Evolutionary conservation across 495 filamentous ascomycete genomes (phyloP).

Genomic region (Hamigera avellanea): DNA sequence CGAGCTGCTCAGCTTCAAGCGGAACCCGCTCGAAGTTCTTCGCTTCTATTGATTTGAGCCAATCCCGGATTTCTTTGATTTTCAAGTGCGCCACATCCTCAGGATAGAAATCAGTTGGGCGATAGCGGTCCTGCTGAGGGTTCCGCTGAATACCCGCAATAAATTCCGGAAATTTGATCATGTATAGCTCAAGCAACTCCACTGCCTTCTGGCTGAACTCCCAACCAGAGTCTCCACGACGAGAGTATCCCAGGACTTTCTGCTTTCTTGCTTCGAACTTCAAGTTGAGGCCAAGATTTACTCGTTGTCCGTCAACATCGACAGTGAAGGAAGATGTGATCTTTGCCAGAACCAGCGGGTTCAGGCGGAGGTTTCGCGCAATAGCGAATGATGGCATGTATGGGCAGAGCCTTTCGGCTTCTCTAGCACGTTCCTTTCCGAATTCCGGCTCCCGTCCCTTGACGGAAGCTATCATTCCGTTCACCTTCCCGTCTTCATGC

Average conservation of each 20-base stretch:
- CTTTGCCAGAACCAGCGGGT: slow-evolving; percentile 83
- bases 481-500: slow-evolving; percentile 59
- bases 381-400: slow-evolving; percentile 84
- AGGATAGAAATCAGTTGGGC: slow-evolving; percentile 79
- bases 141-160: slow-evolving; percentile 74
- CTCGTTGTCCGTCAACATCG: slow-evolving; percentile 57
- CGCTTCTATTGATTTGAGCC: slow-evolving; percentile 81
- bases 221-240: slow-evolving; percentile 75
- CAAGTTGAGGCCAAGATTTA: slow-evolving; percentile 89
- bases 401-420: slow-evolving; percentile 52
- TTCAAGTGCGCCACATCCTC: slow-evolving; percentile 51
- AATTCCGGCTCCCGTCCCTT: slow-evolving; percentile 70
- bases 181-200: slow-evolving; percentile 71
- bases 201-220: slow-evolving; percentile 86
- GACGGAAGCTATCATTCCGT: slow-evolving; percentile 59
- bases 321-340: slow-evolving; percentile 90
- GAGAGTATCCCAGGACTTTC: slow-evolving; percentile 94
- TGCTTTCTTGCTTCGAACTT: slow-evolving; percentile 93
- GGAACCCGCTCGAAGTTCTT: slow-evolving; percentile 90
- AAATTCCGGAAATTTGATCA: slow-evolving; percentile 90
- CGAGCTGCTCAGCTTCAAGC: slow-evolving; percentile 88
- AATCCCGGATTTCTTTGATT: slow-evolving; percentile 72
- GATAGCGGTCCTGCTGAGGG: slow-evolving; percentile 58
- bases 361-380: slow-evolving; percentile 67
- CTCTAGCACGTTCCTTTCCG: slow-evolving; percentile 54